Conservation (phyloP, 1,284 basidiomycete genomes). For the Megacollybia platyphylla region DNA sequence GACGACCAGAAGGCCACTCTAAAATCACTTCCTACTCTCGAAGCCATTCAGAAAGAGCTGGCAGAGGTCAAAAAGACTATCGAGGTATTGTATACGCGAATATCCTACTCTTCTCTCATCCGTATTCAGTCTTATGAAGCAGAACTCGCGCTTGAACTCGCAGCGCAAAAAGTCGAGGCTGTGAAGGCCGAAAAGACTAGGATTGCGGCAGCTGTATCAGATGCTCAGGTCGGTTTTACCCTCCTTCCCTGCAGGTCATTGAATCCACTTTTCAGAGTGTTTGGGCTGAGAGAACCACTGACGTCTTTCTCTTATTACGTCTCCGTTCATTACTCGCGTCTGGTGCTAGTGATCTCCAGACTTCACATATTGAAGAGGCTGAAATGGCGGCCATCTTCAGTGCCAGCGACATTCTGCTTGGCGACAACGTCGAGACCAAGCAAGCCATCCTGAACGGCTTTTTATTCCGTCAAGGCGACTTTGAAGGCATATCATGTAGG, state of each 20-base stretch:
- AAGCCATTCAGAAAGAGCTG: constrained; percentile 68
- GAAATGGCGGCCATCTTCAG: constrained; percentile 44
- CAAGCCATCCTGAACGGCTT: constrained; percentile 38
- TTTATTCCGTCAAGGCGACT: constrained; percentile 39
- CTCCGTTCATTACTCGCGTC: constrained; percentile 45
- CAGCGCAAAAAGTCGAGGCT: constrained; percentile 36
- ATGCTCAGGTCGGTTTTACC: constrained; percentile 38
- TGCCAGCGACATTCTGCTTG: constrained; percentile 38
- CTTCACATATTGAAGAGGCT: constrained; percentile 30
- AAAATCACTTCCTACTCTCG: constrained; percentile 58
- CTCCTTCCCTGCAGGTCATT: not conserved
- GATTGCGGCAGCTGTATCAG: constrained; percentile 39
- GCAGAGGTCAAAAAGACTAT: constrained; percentile 71
- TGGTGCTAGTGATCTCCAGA: constrained; percentile 28
- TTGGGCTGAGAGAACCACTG: constrained; percentile 25
- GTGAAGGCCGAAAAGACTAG: constrained; percentile 42
- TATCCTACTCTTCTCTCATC: not conserved
- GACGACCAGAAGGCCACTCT: constrained; percentile 71
- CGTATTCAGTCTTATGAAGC: constrained; percentile 43
- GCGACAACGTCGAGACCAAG: constrained; percentile 36
- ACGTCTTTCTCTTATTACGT: constrained; percentile 53
- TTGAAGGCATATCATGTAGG: constrained; percentile 50
- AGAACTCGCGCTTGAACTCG: constrained; percentile 43
- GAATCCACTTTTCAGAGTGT: constrained; percentile 18
- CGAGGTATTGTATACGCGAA: constrained; percentile 35